Evolutionary conservation across 1,139 yeast species (phyloP).

Genomic region (Taiozyma sp.): DNA sequence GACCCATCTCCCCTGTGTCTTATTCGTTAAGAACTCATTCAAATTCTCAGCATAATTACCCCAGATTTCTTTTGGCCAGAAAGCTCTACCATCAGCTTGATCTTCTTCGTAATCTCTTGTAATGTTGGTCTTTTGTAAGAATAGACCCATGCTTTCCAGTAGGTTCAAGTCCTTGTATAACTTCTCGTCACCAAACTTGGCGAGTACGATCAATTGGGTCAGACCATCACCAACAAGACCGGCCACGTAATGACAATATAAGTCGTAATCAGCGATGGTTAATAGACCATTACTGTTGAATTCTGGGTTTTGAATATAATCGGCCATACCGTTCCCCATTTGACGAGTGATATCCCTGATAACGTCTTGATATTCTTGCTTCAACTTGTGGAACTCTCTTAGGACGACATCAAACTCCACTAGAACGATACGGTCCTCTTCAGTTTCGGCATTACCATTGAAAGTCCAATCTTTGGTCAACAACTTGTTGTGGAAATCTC

Average conservation of each 20-base stretch:
- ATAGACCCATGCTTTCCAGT: conserved; percentile 89
- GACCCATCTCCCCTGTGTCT: conserved; percentile 61
- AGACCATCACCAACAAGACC: conserved; percentile 97
- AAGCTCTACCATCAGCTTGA: conserved; percentile 83
- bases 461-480: conserved; percentile 73
- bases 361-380: conserved; percentile 72
- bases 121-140: conserved; percentile 91
- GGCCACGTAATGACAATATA: conserved; percentile 95
- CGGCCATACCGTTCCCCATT: conserved; percentile 99
- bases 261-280: conserved; percentile 76
- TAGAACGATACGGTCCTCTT: conserved; percentile 75
- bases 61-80: conserved; percentile 98
- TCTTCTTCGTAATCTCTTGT: conserved; percentile 96
- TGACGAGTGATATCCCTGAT: conserved; percentile 68
- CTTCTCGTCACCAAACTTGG: conserved; percentile 52
- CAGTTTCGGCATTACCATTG: conserved; percentile 65
- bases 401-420: conserved; percentile 68
- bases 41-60: conserved; percentile 63
- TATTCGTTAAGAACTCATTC: conserved; percentile 48
- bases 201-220: conserved; percentile 71
- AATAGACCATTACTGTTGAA: conserved; percentile 75
- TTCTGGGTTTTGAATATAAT: conserved; percentile 72
- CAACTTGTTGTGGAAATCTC: conserved; percentile 61
- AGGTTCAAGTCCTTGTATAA: conserved; percentile 48
- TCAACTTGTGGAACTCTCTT: conserved; percentile 64